phyloP scores from a whole-genome alignment of 202 grass and related monocot species.

The Dendrocalamus latiflorus region DNA sequence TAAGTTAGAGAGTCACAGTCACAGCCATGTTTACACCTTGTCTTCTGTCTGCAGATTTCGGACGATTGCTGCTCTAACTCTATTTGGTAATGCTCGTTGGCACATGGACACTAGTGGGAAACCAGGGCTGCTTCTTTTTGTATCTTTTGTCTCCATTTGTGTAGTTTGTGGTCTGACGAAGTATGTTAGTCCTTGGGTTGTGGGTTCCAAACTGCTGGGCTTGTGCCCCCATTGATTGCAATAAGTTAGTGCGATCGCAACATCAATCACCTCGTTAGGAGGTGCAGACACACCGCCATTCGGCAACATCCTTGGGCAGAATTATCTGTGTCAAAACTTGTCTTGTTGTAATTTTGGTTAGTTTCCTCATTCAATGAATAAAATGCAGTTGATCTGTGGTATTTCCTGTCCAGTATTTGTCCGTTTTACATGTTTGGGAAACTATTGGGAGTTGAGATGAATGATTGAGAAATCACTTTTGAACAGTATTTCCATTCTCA shows the following conservation, averaged over 20 bases:
- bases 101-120: neutral
- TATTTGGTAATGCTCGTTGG: neutral
- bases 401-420: neutral
- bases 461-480: neutral
- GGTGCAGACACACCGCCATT: too few species aligned
- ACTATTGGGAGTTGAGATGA: neutral
- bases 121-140: neutral
- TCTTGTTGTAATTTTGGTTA: neutral
- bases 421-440: neutral
- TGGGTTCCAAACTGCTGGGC: neutral
- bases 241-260: neutral
- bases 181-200: neutral
- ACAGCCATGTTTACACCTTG: neutral
- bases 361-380: neutral
- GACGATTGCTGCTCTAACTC: neutral
- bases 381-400: neutral
- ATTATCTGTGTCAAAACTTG: neutral
- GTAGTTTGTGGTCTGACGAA: neutral
- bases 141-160: neutral
- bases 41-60: neutral
- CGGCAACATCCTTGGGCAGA: neutral
- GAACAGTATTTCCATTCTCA: too few species aligned
- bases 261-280: too few species aligned
- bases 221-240: neutral
- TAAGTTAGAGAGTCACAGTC: neutral